These are phyloP conservation scores for Cyclotella kingstonii DNA, from an alignment of 108 stramenopile species.

Conservation along the genomic window DNA sequence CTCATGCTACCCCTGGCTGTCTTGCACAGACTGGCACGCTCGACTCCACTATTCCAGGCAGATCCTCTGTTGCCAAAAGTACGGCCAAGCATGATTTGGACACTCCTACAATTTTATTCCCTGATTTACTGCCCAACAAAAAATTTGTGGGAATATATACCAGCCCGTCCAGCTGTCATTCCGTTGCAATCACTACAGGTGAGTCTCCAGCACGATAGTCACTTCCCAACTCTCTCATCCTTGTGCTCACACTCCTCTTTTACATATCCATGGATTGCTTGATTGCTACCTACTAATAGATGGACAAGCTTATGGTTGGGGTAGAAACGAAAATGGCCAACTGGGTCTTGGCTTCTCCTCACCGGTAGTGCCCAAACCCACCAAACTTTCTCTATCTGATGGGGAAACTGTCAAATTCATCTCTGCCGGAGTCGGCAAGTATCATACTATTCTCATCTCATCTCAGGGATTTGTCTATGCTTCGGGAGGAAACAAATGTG, in stretches of 20 bases:
- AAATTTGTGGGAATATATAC: constrained; percentile 56
- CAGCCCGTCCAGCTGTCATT: constrained; percentile 66
- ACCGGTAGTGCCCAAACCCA: constrained; percentile 35
- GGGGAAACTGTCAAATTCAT: constrained; percentile 35
- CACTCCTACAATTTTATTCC: constrained; percentile 54
- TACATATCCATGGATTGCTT: background rate
- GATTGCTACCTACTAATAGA: background rate
- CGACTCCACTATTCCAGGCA: constrained; percentile 54
- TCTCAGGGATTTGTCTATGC: constrained; percentile 57
- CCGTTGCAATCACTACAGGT: constrained; percentile 58
- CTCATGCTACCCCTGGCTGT: constrained; percentile 30
- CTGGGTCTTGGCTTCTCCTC: constrained; percentile 36
- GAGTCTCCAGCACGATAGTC: background rate
- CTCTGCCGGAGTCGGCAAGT: constrained; percentile 78
- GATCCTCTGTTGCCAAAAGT: constrained; percentile 24
- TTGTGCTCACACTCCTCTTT: background rate
- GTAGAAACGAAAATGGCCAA: constrained; percentile 69
- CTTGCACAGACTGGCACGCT: constrained; percentile 85
- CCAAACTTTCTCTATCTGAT: constrained; percentile 19
- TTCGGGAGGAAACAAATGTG: constrained; percentile 67
- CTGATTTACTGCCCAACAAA: constrained; percentile 23
- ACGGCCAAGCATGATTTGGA: constrained; percentile 40
- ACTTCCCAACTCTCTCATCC: background rate
- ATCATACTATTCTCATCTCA: constrained; percentile 67
- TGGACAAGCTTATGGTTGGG: constrained; percentile 81